Base-by-base conservation (phyloP, 441 rosid species). In the Melastoma candidum region DNA sequence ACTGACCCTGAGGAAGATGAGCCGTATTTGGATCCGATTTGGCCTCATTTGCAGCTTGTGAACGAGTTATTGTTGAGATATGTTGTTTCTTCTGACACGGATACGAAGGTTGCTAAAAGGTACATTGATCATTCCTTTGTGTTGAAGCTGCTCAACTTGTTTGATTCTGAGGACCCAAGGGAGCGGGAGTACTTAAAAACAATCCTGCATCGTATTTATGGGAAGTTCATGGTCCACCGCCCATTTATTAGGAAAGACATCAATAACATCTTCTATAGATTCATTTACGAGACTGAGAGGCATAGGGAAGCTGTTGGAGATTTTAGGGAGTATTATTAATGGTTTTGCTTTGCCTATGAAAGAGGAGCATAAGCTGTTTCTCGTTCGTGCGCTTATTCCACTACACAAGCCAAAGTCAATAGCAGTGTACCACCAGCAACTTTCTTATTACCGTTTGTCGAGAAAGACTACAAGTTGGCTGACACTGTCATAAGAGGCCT, bases 321-420 rank as follows among this genome's bases (percentile, higher is more conserved):
- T 90, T 65, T 68, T 90, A 25, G 96, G 96, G 48, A 90, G 97
- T 68, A 87, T 90, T 47, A 84, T 87, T 43, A 90, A 90, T 74
- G 98, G 98, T 41, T 90, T 90, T 74, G 95, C 98, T 0, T 62
- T 90, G 78, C 98, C 98, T 1, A 87, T 90, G 96, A 90, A 90
- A 58, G 95, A 87, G 71, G 98, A 90, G 73, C 98, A 90, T 57
- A 90, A 90, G 70, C 51, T 90, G 48, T 90, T 90, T 51, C 82
- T 90, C 68, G 85, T 83, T 17, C 71, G 93, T 73, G 96, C 88
- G 3, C 85, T 90, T 76, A 75, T 87, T 57, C 96, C 98, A 2
- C 63, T 90, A 73, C 98, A 87, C 70, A 90, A 90, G 68, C 98
- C 98, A 0, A 87, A 90, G 68, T 74, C 81, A 0, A 64, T 87